Conservation (phyloP, 139 green algal species). For the Micractinium conductrix region DNA sequence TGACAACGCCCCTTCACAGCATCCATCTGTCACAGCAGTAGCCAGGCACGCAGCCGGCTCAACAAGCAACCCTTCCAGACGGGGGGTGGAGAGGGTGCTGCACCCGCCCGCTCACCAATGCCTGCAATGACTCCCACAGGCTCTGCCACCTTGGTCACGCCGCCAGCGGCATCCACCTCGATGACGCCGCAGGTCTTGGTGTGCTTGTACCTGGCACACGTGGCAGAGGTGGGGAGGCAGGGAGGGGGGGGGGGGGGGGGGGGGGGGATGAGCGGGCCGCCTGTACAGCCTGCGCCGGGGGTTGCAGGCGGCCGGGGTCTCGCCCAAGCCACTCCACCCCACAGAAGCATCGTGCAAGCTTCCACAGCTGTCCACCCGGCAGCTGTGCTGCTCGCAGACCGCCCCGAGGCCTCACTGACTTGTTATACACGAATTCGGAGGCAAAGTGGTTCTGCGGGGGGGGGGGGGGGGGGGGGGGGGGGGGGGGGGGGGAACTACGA, state of each 20-base stretch:
- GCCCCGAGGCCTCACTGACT: constrained; percentile 47
- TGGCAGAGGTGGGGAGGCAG: too few species aligned
- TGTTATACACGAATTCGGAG: constrained; percentile 81
- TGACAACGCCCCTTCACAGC: too few species aligned
- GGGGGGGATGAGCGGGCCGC: too few species aligned
- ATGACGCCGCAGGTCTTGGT: constrained; percentile 74
- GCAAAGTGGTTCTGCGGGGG: constrained; percentile 86
- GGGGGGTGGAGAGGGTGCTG: background rate
- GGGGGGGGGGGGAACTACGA: too few species aligned
- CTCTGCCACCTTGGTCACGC: constrained; percentile 61
- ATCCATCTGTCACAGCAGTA: background rate
- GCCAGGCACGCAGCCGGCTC: background rate
- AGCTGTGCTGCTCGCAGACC: too few species aligned
- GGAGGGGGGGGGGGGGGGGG: too few species aligned
- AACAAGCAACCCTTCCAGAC: background rate
- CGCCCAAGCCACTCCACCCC: too few species aligned
- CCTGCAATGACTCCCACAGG: constrained; percentile 64
- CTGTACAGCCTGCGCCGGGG: too few species aligned
- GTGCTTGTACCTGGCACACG: constrained; percentile 52
- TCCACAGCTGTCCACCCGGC: too few species aligned
- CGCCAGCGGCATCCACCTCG: constrained; percentile 56
- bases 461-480: too few species aligned
- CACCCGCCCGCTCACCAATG: background rate
- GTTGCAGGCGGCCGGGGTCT: too few species aligned
- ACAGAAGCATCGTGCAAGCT: too few species aligned